A percentile compares a stretch with the other conserved stretches of the same genome.
phyloP scores from a whole-genome alignment of 2,329 filamentous ascomycete genomes.

The Paraconiothyrium sp. region DNA sequence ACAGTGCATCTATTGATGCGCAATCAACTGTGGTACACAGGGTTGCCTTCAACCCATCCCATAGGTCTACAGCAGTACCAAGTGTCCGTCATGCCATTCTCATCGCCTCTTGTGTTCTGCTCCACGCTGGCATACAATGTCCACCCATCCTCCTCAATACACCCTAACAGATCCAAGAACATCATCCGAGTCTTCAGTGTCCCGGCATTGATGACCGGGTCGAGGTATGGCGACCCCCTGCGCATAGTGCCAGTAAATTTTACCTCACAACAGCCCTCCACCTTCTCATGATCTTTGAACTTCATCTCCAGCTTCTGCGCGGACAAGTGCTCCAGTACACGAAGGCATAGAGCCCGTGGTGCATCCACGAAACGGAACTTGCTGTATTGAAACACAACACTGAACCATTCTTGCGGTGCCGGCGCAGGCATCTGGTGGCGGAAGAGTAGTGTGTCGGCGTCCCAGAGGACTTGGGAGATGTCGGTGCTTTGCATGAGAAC shows the following conservation, averaged over 20 bases:
- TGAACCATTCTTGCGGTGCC: conserved; percentile 44
- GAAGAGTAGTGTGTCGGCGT: conserved; percentile 49
- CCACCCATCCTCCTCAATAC: conserved; percentile 45
- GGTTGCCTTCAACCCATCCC: conserved; percentile 18
- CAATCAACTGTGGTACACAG: conserved; percentile 20
- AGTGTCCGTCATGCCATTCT: conserved; percentile 16
- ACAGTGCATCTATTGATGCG: not conserved
- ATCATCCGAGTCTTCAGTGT: conserved; percentile 39
- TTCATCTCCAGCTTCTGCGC: conserved; percentile 14
- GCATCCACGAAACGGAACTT: conserved; percentile 41
- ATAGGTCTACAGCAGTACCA: conserved; percentile 21
- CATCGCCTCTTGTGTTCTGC: conserved; percentile 28
- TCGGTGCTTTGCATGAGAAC: conserved; percentile 46
- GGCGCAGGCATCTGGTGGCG: conserved; percentile 43
- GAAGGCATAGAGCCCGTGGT: conserved; percentile 10
- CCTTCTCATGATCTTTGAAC: conserved; percentile 16
- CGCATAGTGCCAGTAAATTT: conserved; percentile 43
- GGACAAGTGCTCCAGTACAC: conserved; percentile 7
- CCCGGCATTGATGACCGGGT: conserved; percentile 22
- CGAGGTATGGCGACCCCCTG: conserved; percentile 31
- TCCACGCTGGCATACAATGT: conserved; percentile 48
- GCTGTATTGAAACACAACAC: conserved; percentile 40
- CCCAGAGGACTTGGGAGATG: conserved; percentile 37
- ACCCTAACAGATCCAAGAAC: conserved; percentile 42
- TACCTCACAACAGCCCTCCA: conserved; percentile 31